Percentiles rank a stretch among this genome's conserved stretches.
Evolutionary conservation across 2,329 filamentous ascomycete genomes (phyloP).

Genomic region (Bipolaris sorokiniana): DNA sequence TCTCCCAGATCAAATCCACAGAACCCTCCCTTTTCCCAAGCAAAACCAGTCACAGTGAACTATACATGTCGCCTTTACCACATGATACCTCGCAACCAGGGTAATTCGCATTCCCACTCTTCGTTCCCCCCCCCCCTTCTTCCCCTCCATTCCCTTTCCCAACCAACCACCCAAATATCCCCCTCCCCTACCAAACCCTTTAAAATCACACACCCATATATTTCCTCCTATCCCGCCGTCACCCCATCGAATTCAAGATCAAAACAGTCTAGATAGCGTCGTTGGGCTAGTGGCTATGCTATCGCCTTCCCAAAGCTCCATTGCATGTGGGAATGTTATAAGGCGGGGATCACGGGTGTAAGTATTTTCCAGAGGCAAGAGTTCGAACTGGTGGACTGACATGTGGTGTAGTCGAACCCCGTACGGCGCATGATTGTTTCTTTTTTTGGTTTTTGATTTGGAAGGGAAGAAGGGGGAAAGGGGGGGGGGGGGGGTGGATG

Average conservation of each 20-base stretch:
- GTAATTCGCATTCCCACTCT: not conserved
- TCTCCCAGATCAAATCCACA: too few species aligned
- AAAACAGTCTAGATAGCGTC: constrained; percentile 26
- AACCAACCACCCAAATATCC: not conserved
- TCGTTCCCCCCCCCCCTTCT: not conserved
- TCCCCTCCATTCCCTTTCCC: constrained; percentile 1
- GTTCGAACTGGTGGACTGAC: constrained; percentile 8
- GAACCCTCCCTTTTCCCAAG: not conserved
- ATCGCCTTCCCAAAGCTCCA: constrained; percentile 44
- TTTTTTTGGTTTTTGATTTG: constrained; percentile 2
- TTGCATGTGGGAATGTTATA: not conserved
- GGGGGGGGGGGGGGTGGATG: too few species aligned
- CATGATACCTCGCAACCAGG: too few species aligned
- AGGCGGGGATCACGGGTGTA: constrained; percentile 44
- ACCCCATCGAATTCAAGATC: not conserved
- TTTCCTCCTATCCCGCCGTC: not conserved
- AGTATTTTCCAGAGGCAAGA: constrained; percentile 16
- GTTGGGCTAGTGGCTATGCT: constrained; percentile 49
- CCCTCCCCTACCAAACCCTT: not conserved
- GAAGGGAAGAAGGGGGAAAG: not conserved
- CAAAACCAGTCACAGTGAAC: not conserved
- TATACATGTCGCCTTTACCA: too few species aligned
- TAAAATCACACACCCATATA: not conserved
- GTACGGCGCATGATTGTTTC: constrained; percentile 21
- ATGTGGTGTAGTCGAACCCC: constrained; percentile 19